Conservation (phyloP, 2,329 filamentous ascomycete genomes). For the Paraphaeosphaeria minitans region DNA sequence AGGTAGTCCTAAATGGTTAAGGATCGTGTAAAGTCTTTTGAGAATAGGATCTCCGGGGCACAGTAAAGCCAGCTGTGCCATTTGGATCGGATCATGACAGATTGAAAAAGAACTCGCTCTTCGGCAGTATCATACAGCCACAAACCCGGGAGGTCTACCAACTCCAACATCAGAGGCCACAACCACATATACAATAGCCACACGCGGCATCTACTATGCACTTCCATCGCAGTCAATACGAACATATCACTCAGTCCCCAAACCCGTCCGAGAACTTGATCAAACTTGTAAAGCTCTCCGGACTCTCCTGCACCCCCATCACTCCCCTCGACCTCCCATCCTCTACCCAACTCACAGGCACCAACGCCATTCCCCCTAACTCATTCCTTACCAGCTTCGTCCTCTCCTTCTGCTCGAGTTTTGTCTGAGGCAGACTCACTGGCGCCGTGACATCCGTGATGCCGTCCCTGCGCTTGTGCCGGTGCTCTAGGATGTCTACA, state of each 20-base stretch:
- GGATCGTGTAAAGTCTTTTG: too few species aligned
- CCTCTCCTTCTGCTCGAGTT: conserved; percentile 17
- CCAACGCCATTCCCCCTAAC: conserved; percentile 25
- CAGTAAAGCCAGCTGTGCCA: too few species aligned
- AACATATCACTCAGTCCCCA: conserved; percentile 9
- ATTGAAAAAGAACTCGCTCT: background rate
- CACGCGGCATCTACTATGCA: background rate
- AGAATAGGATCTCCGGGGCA: too few species aligned
- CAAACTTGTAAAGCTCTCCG: conserved; percentile 30
- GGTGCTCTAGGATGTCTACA: conserved; percentile 54
- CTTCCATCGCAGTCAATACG: too few species aligned
- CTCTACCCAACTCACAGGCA: conserved; percentile 34
- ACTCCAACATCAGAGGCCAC: background rate
- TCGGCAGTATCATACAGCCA: background rate
- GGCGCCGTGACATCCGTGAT: conserved; percentile 12
- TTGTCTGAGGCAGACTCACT: conserved; percentile 4
- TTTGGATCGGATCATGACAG: background rate
- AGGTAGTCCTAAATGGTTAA: too few species aligned
- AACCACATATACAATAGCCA: background rate
- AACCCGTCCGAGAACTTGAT: conserved; percentile 38
- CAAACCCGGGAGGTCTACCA: background rate
- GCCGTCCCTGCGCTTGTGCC: conserved; percentile 42
- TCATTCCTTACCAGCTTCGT: conserved; percentile 27
- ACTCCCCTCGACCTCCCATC: conserved; percentile 16
- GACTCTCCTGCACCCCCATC: conserved; percentile 20